Base-by-base conservation (phyloP, 495 filamentous ascomycete genomes). In the Penicillium manginii region DNA sequence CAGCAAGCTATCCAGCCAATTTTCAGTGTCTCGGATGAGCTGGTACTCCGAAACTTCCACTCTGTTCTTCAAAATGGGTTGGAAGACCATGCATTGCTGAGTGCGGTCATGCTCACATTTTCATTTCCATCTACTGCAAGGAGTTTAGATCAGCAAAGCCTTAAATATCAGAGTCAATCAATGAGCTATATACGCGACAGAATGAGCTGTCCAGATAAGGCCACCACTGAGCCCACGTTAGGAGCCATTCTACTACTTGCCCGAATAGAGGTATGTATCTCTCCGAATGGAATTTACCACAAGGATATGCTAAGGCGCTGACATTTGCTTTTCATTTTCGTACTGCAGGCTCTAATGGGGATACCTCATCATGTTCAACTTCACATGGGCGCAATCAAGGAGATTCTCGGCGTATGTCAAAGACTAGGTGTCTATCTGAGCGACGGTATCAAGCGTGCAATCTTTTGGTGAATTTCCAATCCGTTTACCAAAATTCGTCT, bases 211-310 rank as follows among this genome's bases (percentile, higher is more conserved):
- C 45, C 50, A 14, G 42, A 57, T 18, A 57, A 50, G 15, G 67
- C 72, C 37, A 62, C 66, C 32, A 68, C 68, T 35, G 70, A 72
- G 52, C 60, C 75, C 22, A 75, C 73, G 1, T 53, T 78, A 5
- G 75, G 75, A 9, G 66, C 75, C n/a, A 76, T 78, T 55, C 53
- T 78, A 52, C 56, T 78, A 10, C 62, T 76, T 0, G 70, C 69
- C 15, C 69, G 73, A 23, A 58, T 76, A 12, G 73, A 70, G 64
- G 75, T 78, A 8, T 42, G 72, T 51, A 37, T 40, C 45, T 29
- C 33, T 42, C 4, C n/a, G n/a, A n/a, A n/a, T n/a, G n/a, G n/a
- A 11, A 10, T 11, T 1, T n/a, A 19, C 43, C 5, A 31, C 6
- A 49, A 1, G 15, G 1, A 26, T 15, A 49, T 9, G 0, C n/a